Base-by-base conservation (phyloP, 352 stramenopile genomes). In the Pythium folliculosum region DNA sequence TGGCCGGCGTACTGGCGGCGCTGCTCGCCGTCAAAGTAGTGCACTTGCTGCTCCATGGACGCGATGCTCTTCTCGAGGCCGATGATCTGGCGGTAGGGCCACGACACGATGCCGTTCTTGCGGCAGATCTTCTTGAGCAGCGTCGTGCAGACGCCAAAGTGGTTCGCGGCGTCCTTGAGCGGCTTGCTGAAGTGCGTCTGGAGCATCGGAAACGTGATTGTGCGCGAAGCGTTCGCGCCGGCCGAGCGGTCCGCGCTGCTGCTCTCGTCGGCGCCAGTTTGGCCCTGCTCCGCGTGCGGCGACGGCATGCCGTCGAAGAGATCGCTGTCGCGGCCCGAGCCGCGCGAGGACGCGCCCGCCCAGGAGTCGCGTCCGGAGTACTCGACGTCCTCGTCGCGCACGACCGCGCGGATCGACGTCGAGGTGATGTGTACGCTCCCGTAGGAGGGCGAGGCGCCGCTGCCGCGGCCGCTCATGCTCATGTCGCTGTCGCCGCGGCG, bases 51-150 rank as follows among this genome's bases (percentile, higher is more conserved):
- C 55, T 95, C 85, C 84, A 95, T 93, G 17, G 85, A 94, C 23
- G 82, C 70, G 54, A 95, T 94, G 71, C 84, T 93, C 62, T 95
- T 95, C 55, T 86, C 82, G 37, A 95, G 73, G 19, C 84, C 86
- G 16, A 84, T 91, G 78, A 95, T 94, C 72, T 94, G 86, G 19
- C 88, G 86, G 67, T 94, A 84, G 22, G 88, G 88, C 88, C 88
- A 95, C 25, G 84, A 84, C 1, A 84, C 75, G 56, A 95, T 88
- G 35, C 86, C 83, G 47, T 92, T 80, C 55, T 87, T 82, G 30
- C 88, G 76, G 65, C 88, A 95, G 58, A 94, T 91, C 52, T 94
- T 94, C 76, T 94, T 95, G 21, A 95, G 74, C 25, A 95, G 68
- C 25, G 88, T 95, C n/a, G 89, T 82, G 60, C 88, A 94, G 64